phyloP scores from a whole-genome alignment of 2,329 filamentous ascomycete genomes.

The Chaetomiaceae sp. region DNA sequence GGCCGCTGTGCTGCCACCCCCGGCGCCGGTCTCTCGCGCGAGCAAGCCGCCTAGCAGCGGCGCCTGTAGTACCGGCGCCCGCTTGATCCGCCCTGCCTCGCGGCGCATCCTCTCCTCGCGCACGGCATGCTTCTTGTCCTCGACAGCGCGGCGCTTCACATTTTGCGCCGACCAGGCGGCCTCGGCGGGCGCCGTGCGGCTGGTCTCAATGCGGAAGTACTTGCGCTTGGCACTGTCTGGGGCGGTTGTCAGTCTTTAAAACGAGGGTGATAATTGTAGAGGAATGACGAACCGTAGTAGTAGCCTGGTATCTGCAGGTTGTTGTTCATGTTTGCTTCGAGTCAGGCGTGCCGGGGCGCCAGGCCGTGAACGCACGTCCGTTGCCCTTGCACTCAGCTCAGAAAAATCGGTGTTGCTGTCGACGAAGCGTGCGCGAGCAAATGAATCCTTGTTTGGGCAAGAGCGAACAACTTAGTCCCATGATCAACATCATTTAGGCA shows the following conservation, averaged over 20 bases:
- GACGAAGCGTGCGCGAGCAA: too few species aligned
- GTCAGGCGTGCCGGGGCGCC: too few species aligned
- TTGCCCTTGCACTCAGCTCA: too few species aligned
- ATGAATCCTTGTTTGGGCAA: too few species aligned
- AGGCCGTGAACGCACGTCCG: too few species aligned
- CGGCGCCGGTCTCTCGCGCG: neutral
- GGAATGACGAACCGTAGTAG: conserved; percentile 16
- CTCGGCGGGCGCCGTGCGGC: conserved; percentile 38
- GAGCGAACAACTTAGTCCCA: too few species aligned
- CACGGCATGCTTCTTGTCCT: neutral
- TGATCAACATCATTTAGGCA: too few species aligned
- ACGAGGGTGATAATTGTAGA: neutral
- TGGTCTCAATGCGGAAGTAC: conserved; percentile 62
- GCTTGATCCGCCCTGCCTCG: neutral
- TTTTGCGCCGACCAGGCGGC: conserved; percentile 17
- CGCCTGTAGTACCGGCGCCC: neutral
- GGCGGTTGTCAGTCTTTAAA: too few species aligned
- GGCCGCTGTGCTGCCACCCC: neutral
- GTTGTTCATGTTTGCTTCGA: too few species aligned
- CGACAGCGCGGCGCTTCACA: conserved; percentile 17
- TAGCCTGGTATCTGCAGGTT: conserved; percentile 17
- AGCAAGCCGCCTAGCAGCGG: conserved; percentile 12
- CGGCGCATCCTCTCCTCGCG: neutral
- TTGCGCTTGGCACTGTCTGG: conserved; percentile 52
- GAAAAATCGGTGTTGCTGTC: too few species aligned